Conservation (phyloP, 1,139 yeast species). For the Dujonia santamariae region DNA sequence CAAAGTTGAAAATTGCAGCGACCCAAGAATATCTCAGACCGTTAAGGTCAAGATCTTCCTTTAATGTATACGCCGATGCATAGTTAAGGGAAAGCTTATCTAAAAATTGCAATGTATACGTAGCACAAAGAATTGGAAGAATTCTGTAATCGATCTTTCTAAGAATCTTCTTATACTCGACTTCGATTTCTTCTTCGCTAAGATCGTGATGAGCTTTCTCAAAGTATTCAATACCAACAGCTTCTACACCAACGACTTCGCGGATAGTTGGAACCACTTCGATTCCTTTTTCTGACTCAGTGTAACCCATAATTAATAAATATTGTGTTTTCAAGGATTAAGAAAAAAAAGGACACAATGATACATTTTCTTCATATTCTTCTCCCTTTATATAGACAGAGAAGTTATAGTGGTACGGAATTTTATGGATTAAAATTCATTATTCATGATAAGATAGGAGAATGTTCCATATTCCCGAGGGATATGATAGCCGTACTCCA, state of each 20-base stretch:
- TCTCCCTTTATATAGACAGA: no score
- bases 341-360: no score
- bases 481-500: no score
- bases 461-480: no score
- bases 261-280: slow-evolving; percentile 2
- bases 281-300: slow-evolving; percentile 7
- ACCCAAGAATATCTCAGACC: slow-evolving; percentile 41
- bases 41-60: slow-evolving; percentile 20
- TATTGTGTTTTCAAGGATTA: no score
- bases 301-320: no score
- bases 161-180: slow-evolving; percentile 18
- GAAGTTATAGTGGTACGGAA: no score
- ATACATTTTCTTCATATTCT: no score
- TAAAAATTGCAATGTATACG: slow-evolving; percentile 46
- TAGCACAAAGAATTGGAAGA: slow-evolving; percentile 43
- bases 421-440: no score
- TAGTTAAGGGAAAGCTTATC: slow-evolving; percentile 48
- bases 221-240: slow-evolving; percentile 26
- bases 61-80: slow-evolving; percentile 22
- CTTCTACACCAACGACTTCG: slow-evolving; percentile 8
- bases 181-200: slow-evolving; percentile 23
- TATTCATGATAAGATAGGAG: no score
- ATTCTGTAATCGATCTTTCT: slow-evolving; percentile 41
- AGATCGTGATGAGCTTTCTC: slow-evolving; percentile 25
- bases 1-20: slow-evolving; percentile 59